Percentiles rank a stretch among this genome's conserved stretches.
These are phyloP conservation scores for Neoscytalidium dimidiatum DNA, from an alignment of 2,329 filamentous ascomycete species.

Conservation along the genomic window DNA sequence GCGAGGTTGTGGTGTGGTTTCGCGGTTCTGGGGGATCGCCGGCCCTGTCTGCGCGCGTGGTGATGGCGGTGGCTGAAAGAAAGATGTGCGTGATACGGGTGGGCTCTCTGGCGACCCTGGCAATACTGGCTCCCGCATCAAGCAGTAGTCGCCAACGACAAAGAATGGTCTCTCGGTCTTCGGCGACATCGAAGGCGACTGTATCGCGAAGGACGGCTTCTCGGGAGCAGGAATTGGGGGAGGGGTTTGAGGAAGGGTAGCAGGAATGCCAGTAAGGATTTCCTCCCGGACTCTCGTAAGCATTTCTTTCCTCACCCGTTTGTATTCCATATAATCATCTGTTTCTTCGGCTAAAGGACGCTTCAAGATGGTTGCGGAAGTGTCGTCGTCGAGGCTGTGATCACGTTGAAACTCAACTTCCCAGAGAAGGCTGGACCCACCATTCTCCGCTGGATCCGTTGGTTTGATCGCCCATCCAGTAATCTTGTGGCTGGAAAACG, in stretches of 20 bases:
- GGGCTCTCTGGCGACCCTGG: neutral
- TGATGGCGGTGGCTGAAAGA: neutral
- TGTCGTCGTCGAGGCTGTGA: conserved; percentile 30
- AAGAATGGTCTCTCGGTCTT: neutral
- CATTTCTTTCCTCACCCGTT: conserved; percentile 33
- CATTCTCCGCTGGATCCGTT: conserved; percentile 19
- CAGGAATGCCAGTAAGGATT: neutral
- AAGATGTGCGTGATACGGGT: neutral
- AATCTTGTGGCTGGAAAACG: conserved; percentile 34
- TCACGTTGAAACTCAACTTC: conserved; percentile 43
- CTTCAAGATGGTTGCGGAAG: conserved; percentile 31
- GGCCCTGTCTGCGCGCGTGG: neutral
- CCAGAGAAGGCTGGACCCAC: conserved; percentile 34
- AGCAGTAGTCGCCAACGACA: neutral
- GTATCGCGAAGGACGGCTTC: neutral
- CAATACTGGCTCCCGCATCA: neutral
- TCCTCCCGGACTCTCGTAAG: neutral
- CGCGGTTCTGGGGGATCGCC: neutral
- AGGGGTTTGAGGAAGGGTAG: neutral
- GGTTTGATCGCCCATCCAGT: conserved; percentile 45
- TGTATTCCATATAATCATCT: conserved; percentile 52
- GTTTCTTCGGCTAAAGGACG: conserved; percentile 47
- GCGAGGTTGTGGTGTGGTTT: neutral
- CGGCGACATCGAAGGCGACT: conserved; percentile 1
- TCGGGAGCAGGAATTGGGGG: neutral